These are phyloP conservation scores for Pascua guehoae DNA, from an alignment of 1,284 basidiomycete species.

Conservation along the genomic window DNA sequence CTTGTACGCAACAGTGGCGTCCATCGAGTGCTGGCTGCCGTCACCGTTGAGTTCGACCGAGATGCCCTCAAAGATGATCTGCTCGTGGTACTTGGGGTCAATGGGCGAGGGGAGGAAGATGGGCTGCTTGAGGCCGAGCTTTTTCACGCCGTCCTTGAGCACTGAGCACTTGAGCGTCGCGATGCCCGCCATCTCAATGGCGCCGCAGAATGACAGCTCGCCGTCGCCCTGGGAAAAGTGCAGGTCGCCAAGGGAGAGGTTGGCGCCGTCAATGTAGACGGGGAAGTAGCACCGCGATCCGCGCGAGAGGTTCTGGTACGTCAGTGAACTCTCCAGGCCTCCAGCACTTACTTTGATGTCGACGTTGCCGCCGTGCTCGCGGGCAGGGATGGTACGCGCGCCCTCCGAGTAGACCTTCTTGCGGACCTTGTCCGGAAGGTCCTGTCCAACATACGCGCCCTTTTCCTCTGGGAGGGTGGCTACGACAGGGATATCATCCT, in stretches of 20 bases:
- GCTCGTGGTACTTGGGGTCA: constrained; percentile 17
- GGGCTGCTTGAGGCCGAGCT: constrained; percentile 13
- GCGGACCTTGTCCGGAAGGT: constrained; percentile 54
- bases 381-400: constrained; percentile 67
- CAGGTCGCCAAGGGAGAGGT: constrained; percentile 69
- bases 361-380: constrained; percentile 75
- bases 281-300: constrained; percentile 45
- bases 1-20: constrained; percentile 56
- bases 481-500: constrained; percentile 62
- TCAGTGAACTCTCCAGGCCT: neutral
- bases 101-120: constrained; percentile 15
- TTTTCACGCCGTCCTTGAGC: constrained; percentile 6
- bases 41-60: constrained; percentile 12
- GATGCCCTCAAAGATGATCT: constrained; percentile 13
- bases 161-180: constrained; percentile 7
- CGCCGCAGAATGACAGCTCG: constrained; percentile 48
- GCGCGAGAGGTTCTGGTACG: constrained; percentile 1
- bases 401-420: constrained; percentile 64
- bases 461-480: constrained; percentile 61
- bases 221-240: constrained; percentile 78
- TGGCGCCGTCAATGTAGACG: constrained; percentile 68
- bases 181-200: constrained; percentile 41
- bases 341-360: constrained; percentile 55
- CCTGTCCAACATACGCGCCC: constrained; percentile 64
- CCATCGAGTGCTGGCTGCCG: constrained; percentile 12